Evolutionary conservation across 805 yeast genomes (phyloP), one percentile per base, ranked within the genome.

Genomic region (Yarrowia alimentaria): DNA sequence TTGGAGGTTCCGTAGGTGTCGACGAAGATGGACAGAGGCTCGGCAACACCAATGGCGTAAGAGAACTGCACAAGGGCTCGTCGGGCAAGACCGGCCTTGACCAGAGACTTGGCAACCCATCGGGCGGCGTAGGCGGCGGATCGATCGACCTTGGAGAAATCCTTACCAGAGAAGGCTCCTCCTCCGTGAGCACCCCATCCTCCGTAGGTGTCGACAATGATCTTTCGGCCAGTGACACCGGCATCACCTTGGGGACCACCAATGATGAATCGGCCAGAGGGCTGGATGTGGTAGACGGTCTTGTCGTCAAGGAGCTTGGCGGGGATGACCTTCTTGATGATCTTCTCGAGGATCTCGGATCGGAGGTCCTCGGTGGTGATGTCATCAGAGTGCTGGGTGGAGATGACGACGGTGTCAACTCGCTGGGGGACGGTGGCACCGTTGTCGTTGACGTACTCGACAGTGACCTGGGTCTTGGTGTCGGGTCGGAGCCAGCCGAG

Each of bases 161-260:
- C 99, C 80, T 93, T 93, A 74, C 99, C 99, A 59, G 96, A 85
- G 89, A 93, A 93, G 59, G 99, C 99, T 80, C 99, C 99, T 80
- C 99, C 99, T 76, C 99, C 99, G 80, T 93, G 99, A 67, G 99
- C 98, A 75, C 99, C 97, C 94, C 99, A 94, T 67, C 99, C 99
- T 78, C 99, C 99, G 77, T 93, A 93, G 60, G 99, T 95, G 75
- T 93, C 99, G 69, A 93, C 99, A 66, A 93, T 93, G 73, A 93
- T 93, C 80, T 93, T 93, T 79, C 99, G 88, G 73, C 99, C 99
- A 62, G 99, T 93, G 69, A 93, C 78, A 79, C 99, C 99, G 61
- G 99, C 99, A 71, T 93, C 99, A 81, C 99, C 99, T 76, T 93
- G 99, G 63, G 99, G 99, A 72, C 99, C 99, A 77, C 99, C 99